These are phyloP conservation scores for Austroboletus festivus DNA, from an alignment of 768 basidiomycete genomes.

Conservation along the genomic window DNA sequence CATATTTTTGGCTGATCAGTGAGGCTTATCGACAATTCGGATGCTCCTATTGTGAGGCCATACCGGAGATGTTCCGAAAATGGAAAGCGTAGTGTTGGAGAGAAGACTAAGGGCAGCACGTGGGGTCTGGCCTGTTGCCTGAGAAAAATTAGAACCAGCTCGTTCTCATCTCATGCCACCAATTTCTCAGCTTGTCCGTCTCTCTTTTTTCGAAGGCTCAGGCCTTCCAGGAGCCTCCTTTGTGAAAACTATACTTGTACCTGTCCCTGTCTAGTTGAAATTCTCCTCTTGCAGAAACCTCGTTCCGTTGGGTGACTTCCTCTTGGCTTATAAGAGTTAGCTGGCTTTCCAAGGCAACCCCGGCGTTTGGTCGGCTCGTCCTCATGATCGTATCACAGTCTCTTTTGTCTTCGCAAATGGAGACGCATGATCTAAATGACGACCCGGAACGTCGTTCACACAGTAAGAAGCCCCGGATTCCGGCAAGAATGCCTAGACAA, in stretches of 20 bases:
- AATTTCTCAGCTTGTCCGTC: too few species aligned
- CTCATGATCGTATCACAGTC: background rate
- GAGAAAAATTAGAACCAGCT: too few species aligned
- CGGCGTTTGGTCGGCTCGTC: background rate
- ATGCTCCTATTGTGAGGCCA: background rate
- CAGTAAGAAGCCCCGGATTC: background rate
- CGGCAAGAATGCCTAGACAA: constrained; percentile 15
- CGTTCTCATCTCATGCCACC: too few species aligned
- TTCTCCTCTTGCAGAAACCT: background rate
- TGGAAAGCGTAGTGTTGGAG: constrained; percentile 23
- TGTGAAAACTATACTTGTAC: background rate
- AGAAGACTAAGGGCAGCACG: background rate
- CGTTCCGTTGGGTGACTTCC: background rate
- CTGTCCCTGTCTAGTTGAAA: background rate
- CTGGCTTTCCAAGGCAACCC: background rate
- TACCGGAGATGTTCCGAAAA: constrained; percentile 9
- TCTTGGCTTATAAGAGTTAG: background rate
- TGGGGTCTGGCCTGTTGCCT: constrained; percentile 8
- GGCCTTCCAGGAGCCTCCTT: too few species aligned
- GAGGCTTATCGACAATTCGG: too few species aligned
- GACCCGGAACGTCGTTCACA: constrained; percentile 1
- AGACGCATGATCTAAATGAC: constrained; percentile 1
- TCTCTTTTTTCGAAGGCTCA: too few species aligned
- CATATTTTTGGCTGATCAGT: too few species aligned
- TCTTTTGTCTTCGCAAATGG: constrained; percentile 21